A percentile compares a stretch with the other conserved stretches of the same genome.
Evolutionary conservation across 495 filamentous ascomycete genomes (phyloP).

Genomic region (Penicillium herquei): DNA sequence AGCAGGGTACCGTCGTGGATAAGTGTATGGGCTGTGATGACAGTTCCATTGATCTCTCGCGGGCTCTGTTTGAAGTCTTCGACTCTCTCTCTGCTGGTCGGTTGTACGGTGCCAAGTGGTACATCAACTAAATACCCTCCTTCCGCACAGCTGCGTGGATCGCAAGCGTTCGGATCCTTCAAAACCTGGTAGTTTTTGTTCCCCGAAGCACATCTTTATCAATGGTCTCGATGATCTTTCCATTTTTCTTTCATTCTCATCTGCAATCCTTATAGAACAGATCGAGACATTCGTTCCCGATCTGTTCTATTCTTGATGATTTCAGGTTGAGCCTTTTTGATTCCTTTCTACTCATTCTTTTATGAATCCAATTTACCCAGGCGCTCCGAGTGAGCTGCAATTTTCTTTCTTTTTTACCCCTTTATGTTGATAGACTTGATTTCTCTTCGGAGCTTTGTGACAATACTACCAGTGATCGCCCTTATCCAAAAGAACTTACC

Average conservation of each 20-base stretch:
- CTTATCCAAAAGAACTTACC: not conserved
- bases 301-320: not conserved
- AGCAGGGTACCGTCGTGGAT: conserved; percentile 61
- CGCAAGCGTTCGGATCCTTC: conserved; percentile 9
- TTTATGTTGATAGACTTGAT: conserved; percentile 23
- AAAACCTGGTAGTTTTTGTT: conserved; percentile 24
- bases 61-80: conserved; percentile 39
- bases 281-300: conserved; percentile 1
- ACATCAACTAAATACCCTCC: conserved; percentile 27
- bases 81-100: conserved; percentile 30
- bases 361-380: not conserved
- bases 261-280: not conserved
- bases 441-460: conserved; percentile 17
- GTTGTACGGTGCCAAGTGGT: conserved; percentile 34
- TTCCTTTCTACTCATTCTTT: conserved; percentile 17
- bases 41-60: conserved; percentile 46
- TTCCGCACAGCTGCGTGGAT: conserved; percentile 17
- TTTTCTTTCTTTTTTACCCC: not conserved
- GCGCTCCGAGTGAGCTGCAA: conserved; percentile 21
- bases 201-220: conserved; percentile 9
- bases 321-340: conserved; percentile 3
- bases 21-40: conserved; percentile 69
- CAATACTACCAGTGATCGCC: conserved; percentile 22
- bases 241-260: conserved; percentile 5
- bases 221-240: conserved; percentile 14